A percentile compares a stretch with the other conserved stretches of the same genome.
These are phyloP conservation scores for Euphrasia confusa DNA, from an alignment of 257 asterid species.

Conservation along the genomic window DNA sequence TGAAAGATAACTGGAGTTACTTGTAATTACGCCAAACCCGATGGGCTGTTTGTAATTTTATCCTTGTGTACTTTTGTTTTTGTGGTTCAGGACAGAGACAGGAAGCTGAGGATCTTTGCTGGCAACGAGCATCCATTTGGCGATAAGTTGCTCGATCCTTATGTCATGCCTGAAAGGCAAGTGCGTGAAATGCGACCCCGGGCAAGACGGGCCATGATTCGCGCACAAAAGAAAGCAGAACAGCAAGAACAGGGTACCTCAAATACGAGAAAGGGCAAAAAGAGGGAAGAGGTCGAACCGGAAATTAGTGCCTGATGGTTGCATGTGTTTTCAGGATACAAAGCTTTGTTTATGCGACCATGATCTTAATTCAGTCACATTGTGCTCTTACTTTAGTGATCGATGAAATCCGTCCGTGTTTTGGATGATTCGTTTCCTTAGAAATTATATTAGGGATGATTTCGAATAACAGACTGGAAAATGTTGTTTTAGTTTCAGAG, in stretches of 20 bases:
- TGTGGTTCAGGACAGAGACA: slow-evolving; percentile 74
- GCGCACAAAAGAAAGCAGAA: slow-evolving; percentile 92
- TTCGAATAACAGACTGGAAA: neutral
- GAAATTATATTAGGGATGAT: neutral
- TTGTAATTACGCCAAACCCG: neutral
- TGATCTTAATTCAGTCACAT: slow-evolving; percentile 9
- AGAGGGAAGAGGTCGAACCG: slow-evolving; percentile 43
- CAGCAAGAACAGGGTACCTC: slow-evolving; percentile 47
- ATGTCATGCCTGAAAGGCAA: slow-evolving; percentile 77
- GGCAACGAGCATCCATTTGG: slow-evolving; percentile 81
- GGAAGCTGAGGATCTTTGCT: slow-evolving; percentile 85
- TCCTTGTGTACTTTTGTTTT: neutral
- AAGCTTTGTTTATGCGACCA: slow-evolving; percentile 9
- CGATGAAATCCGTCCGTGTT: neutral
- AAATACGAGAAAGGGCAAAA: slow-evolving; percentile 56
- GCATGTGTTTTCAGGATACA: neutral
- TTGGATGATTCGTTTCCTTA: neutral
- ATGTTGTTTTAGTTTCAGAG: neutral
- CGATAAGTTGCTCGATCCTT: slow-evolving; percentile 66
- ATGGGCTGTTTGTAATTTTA: neutral
- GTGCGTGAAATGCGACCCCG: slow-evolving; percentile 95
- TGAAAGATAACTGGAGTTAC: neutral
- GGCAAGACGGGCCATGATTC: slow-evolving; percentile 75
- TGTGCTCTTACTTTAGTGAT: slow-evolving; percentile 3
- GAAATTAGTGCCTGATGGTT: slow-evolving; percentile 28